phyloP scores from a whole-genome alignment of 2,329 filamentous ascomycete genomes.

The Penicillium sp. region DNA sequence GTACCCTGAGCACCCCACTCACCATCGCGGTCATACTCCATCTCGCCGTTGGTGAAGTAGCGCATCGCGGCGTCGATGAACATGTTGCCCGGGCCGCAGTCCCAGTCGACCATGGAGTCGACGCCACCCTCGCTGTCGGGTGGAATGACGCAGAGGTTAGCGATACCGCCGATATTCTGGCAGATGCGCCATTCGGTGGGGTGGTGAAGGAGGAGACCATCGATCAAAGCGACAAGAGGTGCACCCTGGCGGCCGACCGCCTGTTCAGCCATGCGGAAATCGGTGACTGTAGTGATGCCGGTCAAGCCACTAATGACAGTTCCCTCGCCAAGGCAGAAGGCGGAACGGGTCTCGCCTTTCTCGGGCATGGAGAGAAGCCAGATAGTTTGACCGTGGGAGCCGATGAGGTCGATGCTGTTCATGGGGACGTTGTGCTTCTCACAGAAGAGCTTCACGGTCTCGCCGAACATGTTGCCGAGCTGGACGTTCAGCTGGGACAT shows the following conservation, averaged over 20 bases:
- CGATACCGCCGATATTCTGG: constrained; percentile 63
- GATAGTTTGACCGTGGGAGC: constrained; percentile 60
- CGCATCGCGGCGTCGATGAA: constrained; percentile 59
- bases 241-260: constrained; percentile 56
- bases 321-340: constrained; percentile 59
- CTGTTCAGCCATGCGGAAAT: constrained; percentile 58
- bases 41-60: constrained; percentile 52
- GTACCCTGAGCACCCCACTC: constrained; percentile 50
- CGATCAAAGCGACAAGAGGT: constrained; percentile 59
- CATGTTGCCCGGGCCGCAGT: constrained; percentile 57
- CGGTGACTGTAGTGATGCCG: constrained; percentile 56
- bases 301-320: constrained; percentile 55
- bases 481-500: constrained; percentile 60
- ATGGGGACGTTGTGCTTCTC: constrained; percentile 45
- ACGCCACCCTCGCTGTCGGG: constrained; percentile 6
- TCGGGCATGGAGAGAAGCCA: constrained; percentile 57
- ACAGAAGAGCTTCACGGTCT: constrained; percentile 53
- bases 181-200: constrained; percentile 58
- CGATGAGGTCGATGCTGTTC: constrained; percentile 53
- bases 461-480: constrained; percentile 57
- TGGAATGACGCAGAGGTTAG: constrained; percentile 41
- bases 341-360: constrained; percentile 46
- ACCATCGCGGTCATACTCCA: constrained; percentile 54
- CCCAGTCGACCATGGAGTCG: constrained; percentile 32
- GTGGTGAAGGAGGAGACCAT: constrained; percentile 57